These are phyloP conservation scores for Nannizziopsis barbatae DNA, from an alignment of 2,329 filamentous ascomycete genomes.

Conservation along the genomic window DNA sequence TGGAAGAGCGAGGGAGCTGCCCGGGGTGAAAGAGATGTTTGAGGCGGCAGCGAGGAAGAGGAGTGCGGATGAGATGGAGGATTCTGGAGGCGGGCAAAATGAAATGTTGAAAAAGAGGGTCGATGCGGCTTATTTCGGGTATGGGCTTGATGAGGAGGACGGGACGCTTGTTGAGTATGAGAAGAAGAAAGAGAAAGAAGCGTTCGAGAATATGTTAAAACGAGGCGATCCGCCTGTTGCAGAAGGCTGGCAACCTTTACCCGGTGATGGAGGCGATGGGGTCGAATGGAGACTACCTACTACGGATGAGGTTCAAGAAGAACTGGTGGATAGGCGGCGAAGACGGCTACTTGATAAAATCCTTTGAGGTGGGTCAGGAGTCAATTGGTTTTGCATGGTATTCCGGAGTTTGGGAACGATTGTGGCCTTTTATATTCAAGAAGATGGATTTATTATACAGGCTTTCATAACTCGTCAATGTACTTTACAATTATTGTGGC, in stretches of 20 bases:
- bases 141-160: conserved; percentile 85
- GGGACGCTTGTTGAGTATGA: conserved; percentile 71
- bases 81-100: conserved; percentile 42
- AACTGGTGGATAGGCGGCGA: conserved; percentile 76
- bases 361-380: conserved; percentile 24
- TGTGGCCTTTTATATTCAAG: not conserved
- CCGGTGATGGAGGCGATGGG: conserved; percentile 77
- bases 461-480: conserved; percentile 1
- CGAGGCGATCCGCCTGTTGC: conserved; percentile 45
- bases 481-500: conserved; percentile 1
- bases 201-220: conserved; percentile 55
- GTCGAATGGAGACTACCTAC: conserved; percentile 72
- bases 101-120: conserved; percentile 52
- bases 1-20: conserved; percentile 76
- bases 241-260: conserved; percentile 70
- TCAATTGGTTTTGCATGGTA: not conserved
- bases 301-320: conserved; percentile 84
- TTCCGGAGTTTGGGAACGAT: not conserved
- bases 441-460: conserved; percentile 1
- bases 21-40: conserved; percentile 92
- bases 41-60: conserved; percentile 60
- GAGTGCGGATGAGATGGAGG: conserved; percentile 55
- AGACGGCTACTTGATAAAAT: conserved; percentile 76
- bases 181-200: conserved; percentile 69
- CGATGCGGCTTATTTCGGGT: conserved; percentile 92